Evolutionary conservation across 2,329 filamentous ascomycete genomes (phyloP).

Genomic region (Aureobasidium sp.): DNA sequence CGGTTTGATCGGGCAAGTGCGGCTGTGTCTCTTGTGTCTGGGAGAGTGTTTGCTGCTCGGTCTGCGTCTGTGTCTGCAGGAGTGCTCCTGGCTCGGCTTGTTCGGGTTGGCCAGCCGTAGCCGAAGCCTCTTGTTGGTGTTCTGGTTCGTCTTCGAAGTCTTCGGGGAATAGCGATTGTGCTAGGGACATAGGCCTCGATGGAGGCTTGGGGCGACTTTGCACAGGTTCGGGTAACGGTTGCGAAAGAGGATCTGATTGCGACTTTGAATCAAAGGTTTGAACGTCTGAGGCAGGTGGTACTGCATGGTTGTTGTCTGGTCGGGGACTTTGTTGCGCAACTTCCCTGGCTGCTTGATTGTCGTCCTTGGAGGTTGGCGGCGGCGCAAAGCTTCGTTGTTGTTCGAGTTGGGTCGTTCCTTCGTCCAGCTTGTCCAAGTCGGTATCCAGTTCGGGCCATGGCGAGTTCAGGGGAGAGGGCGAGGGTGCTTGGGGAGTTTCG

Average conservation of each 20-base stretch:
- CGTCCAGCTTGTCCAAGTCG: neutral
- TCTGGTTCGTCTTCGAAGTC: conserved; percentile 1
- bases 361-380: neutral
- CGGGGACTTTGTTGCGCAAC: neutral
- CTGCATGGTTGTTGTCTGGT: neutral
- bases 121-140: neutral
- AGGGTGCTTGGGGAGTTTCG: conserved; percentile 5
- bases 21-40: neutral
- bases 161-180: conserved; percentile 5
- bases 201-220: neutral
- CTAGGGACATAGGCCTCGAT: conserved; percentile 1
- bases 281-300: conserved; percentile 2
- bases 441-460: conserved; percentile 3
- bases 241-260: neutral
- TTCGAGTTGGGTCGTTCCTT: neutral
- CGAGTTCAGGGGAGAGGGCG: conserved; percentile 6
- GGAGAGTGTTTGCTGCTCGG: conserved; percentile 5
- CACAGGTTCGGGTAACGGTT: neutral
- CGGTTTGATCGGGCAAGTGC: neutral
- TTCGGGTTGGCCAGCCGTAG: neutral
- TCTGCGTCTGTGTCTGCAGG: conserved; percentile 8
- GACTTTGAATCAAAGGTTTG: neutral
- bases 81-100: neutral
- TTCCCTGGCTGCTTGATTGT: neutral
- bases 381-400: neutral